Conservation (phyloP, 2,329 filamentous ascomycete species). For the Stenocarpella maydis region DNA sequence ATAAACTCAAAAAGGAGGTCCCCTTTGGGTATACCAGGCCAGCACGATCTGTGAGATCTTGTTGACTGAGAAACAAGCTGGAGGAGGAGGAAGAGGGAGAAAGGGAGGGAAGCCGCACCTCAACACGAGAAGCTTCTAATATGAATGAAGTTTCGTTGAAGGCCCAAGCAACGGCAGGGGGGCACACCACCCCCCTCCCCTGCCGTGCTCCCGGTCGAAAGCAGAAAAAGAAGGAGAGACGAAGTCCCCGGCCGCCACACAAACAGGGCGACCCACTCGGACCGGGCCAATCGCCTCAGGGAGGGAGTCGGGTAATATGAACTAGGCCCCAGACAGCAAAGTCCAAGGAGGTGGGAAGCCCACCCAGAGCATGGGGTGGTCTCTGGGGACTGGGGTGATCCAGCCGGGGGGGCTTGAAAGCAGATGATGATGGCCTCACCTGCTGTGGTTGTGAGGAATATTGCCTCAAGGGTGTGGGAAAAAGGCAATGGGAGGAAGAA, state of each 20-base stretch:
- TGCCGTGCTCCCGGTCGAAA: conserved; percentile 11
- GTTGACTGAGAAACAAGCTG: conserved; percentile 27
- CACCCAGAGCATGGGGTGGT: conserved; percentile 25
- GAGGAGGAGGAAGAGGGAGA: conserved; percentile 2
- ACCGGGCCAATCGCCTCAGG: conserved; percentile 8
- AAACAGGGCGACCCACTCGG: conserved; percentile 15
- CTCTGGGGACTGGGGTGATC: neutral
- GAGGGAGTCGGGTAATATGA: conserved; percentile 6
- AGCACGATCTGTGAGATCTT: conserved; percentile 13
- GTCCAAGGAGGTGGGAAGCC: conserved; percentile 17
- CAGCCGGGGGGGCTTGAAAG: conserved; percentile 7
- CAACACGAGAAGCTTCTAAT: conserved; percentile 27
- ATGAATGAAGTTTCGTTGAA: conserved; percentile 27
- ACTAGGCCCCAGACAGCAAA: conserved; percentile 14
- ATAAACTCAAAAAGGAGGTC: neutral
- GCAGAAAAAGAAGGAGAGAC: conserved; percentile 8
- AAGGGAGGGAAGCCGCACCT: neutral
- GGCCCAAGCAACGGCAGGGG: conserved; percentile 3
- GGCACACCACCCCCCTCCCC: neutral
- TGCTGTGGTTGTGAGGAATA: too few species aligned
- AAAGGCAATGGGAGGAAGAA: too few species aligned
- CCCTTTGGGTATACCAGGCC: neutral
- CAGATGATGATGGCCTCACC: conserved; percentile 30
- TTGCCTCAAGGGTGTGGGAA: too few species aligned
- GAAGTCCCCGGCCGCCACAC: conserved; percentile 10